Evolutionary conservation across 2,329 filamentous ascomycete genomes (phyloP), one percentile per base, ranked within the genome.

Genomic region (Proliferodiscus dingleyae): DNA sequence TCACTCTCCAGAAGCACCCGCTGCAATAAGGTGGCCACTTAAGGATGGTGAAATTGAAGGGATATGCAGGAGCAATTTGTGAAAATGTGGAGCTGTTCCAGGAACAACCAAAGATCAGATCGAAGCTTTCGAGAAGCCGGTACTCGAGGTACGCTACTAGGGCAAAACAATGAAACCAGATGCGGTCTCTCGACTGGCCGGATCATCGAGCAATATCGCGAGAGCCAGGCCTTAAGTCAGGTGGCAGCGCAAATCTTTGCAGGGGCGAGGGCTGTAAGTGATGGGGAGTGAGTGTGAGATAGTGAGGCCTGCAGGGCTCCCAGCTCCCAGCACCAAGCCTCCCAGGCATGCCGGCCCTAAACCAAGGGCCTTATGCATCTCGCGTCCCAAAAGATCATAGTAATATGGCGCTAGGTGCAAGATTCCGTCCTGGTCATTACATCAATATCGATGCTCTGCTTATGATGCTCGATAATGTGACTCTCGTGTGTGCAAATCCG

Each of bases 301-400:
- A n/a, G n/a, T n/a, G n/a, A n/a, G n/a, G n/a, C n/a, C n/a, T n/a
- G n/a, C n/a, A n/a, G n/a, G n/a, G n/a, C n/a, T n/a, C n/a, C n/a
- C n/a, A n/a, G n/a, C n/a, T n/a, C n/a, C n/a, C n/a, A n/a, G n/a
- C n/a, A n/a, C 30, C 39, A 10, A 32, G 36, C 37, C 37, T 37
- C 26, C 24, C 52, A 54, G 55, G 53, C 53, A 55, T 47, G 53
- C 56, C 51, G 56, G 54, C 50, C 55, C 53, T 46, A 49, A 42
- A 48, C 45, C 41, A 45, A 46, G 39, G 47, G 50, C 33, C 41
- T 52, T 36, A 54, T 54, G 49, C 50, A 52, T 26, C 37, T 24
- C 47, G 48, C 47, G 47, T 45, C 41, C 44, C 37, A 45, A 42
- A 39, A 46, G 41, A 41, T 41, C 43, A 42, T 30, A 26, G 37